A percentile compares a stretch with the other conserved stretches of the same genome.
These are phyloP conservation scores for Gorgonomyces haynaldii DNA, from an alignment of 192 early-diverging fungal genomes.

Conservation along the genomic window DNA sequence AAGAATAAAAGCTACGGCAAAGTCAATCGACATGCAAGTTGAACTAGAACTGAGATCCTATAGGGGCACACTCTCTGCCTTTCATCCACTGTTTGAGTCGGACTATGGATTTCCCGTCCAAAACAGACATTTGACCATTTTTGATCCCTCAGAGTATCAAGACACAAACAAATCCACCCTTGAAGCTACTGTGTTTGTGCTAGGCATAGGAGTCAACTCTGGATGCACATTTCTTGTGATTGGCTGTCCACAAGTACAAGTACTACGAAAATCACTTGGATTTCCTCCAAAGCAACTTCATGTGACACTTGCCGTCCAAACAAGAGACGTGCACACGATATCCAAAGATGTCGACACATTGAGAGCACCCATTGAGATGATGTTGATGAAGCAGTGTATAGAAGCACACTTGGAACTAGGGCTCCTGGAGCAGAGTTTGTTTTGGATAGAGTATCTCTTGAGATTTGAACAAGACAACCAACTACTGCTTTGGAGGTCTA, in stretches of 20 bases:
- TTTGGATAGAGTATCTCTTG: background rate
- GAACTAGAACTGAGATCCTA: too few relatives aligned
- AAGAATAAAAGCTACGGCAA: too few relatives aligned
- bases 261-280: constrained; percentile 9
- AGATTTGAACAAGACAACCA: background rate
- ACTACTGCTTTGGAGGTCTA: constrained; percentile 1
- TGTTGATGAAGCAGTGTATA: background rate
- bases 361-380: background rate
- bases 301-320: constrained; percentile 14
- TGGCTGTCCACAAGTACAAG: constrained; percentile 15
- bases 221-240: constrained; percentile 10
- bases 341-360: constrained; percentile 4
- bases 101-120: too few relatives aligned
- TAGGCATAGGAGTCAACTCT: background rate
- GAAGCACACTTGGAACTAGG: background rate
- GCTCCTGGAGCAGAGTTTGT: background rate
- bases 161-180: too few relatives aligned
- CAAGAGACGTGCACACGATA: constrained; percentile 10
- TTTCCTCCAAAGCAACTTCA: constrained; percentile 21
- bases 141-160: too few relatives aligned
- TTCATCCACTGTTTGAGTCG: too few relatives aligned
- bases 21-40: too few relatives aligned
- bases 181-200: background rate
- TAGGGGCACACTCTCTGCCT: too few relatives aligned
- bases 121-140: too few relatives aligned